Base-by-base conservation (phyloP, 176 grass and related monocot genomes). In the Panicum miliaceum region DNA sequence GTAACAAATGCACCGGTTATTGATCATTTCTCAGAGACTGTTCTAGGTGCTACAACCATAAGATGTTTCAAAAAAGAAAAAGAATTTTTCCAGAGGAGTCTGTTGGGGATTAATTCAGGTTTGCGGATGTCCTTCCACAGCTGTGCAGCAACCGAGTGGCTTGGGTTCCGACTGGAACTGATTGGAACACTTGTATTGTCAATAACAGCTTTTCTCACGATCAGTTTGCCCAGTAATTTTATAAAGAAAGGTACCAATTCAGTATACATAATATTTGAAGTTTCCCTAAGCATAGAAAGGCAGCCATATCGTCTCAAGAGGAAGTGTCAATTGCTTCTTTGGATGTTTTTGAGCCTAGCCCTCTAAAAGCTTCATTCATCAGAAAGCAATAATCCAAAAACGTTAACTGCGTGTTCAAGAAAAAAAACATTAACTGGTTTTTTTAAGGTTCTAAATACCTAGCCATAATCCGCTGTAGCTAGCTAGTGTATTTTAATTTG, bases 121-220 rank as follows among this genome's bases (percentile, higher is more conserved):
- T 71, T 98, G 80, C 85, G 91, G 13, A 95, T 95, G 96, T 94
- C 92, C 77, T 98, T 98, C 72, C 85, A 98, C 79, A 95, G 86
- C 54, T 93, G 90, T 20, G 89, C 85, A 12, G 88, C 96, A 40
- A 95, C 77, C 80, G 89, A 93, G 64, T 98, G 96, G 96, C 83
- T 98, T 23, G 96, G 96, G 27, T 98, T 98, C 82, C 92, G 91
- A 16, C 41, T 98, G 67, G 96, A 98, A 73, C 79, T 98, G 78
- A 80, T 98, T 81, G 96, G 96, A 66, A 93, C 86, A 80, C 83
- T 93, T 69, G 77, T 98, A 38, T 81, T 98, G 56, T 94, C 87
- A 41, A 73, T 91, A 71, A 95, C 92, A 84, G 91, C 96, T 84
- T 91, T 98, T 84, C 85, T 98, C 19, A 95, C 95, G 92, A 92